Evolutionary conservation across 2,329 filamentous ascomycete genomes (phyloP), one percentile per base, ranked within the genome.

Genomic region (Aspergillus alliaceus): DNA sequence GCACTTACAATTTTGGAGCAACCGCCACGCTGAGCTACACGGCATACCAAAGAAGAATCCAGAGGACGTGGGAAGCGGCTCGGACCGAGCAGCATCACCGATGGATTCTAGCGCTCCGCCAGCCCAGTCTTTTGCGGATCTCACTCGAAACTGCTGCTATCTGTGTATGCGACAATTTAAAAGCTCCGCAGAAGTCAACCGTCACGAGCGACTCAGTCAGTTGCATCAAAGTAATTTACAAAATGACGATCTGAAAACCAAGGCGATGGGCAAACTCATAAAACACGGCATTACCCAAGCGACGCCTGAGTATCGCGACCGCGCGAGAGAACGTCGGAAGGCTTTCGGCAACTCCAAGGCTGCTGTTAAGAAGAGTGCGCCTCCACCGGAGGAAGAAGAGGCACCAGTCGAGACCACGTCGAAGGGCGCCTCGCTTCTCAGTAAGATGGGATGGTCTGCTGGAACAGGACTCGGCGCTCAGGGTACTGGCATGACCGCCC

Each of bases 1-100:
- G 1, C 86, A 90, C 71, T 77, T 90, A 46, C 85, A 89, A 70
- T 88, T 88, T 70, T 90, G 87, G 87, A 84, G 85, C 49, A 85
- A 89, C 66, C 85, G 87, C 50, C 86, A 89, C 66, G 86, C 86
- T 1, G 86, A 90, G 65, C 75, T 90, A 24, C 85, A 88, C 65
- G 82, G 84, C 56, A 80, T 75, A 22, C 67, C 73, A 25, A 70
- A 69, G 44, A 71, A 73, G 44, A 69, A 69, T 18, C 60, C 58
- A 6, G 66, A 73, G 6, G 68, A 69, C 1, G 53, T 55, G 20
- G 56, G 53, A 15, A 63, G 64, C 1, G 51, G 35, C 14, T 53
- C 66, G 51, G 58, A 69, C 55, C 31, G 69, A 73, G 72, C 67
- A 42, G 56, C n/a, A n/a, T 58, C 59, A 11, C 37, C 66, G 6